Evolutionary conservation across 139 green algal species (phyloP), one percentile per base, ranked within the genome.

Genomic region (Chlamydomonas sp.): DNA sequence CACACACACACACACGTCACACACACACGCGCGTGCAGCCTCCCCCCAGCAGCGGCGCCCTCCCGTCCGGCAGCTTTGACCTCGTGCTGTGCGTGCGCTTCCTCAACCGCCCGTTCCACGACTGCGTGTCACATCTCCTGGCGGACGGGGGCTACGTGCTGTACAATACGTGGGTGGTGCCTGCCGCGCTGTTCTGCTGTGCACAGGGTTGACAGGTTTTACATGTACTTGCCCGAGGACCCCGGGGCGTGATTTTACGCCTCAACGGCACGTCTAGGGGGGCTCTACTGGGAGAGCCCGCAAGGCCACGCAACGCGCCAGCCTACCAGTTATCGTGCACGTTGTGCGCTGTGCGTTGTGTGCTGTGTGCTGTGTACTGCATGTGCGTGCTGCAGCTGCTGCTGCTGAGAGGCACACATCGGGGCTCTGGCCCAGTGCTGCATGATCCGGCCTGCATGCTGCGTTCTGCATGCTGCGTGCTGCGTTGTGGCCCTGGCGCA

Each of bases 1-100:
- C n/a, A n/a, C n/a, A n/a, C n/a, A n/a, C n/a, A n/a, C n/a, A n/a
- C n/a, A n/a, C n/a, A n/a, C n/a, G n/a, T n/a, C n/a, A n/a, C n/a
- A n/a, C n/a, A n/a, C n/a, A n/a, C n/a, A n/a, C n/a, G n/a, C n/a
- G n/a, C n/a, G n/a, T n/a, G n/a, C n/a, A n/a, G n/a, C n/a, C n/a
- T n/a, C n/a, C n/a, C n/a, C n/a, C n/a, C n/a, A n/a, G n/a, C n/a
- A n/a, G n/a, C n/a, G n/a, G n/a, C n/a, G n/a, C n/a, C n/a, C n/a
- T n/a, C n/a, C n/a, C n/a, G n/a, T n/a, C n/a, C n/a, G 58, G 54
- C 10, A 5, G n/a, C 2, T 79, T 70, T 30, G 77, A 83, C 64
- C 37, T 83, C 13, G 33, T 83, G 5, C 31, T 83, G 58, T 79
- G 69, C 60, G 69, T 77, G 31, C 57, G 77, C 5, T 77, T 83